Conservation (phyloP, 257 asterid genomes). For the Henckelia pumila region DNA sequence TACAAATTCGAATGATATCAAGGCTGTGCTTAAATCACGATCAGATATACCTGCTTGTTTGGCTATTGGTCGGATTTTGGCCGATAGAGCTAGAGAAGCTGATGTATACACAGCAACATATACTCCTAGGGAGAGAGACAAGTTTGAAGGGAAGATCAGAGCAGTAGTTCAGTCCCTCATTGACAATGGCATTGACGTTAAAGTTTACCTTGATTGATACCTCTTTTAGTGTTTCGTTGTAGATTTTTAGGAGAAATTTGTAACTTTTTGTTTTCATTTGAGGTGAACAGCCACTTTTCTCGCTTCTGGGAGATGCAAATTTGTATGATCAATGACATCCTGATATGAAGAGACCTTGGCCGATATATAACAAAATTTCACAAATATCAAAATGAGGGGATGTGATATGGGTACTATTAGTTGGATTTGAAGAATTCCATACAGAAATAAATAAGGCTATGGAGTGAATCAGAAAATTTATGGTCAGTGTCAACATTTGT, state of each 20-base stretch:
- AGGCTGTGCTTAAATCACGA: slow-evolving; percentile 81
- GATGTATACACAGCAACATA: slow-evolving; percentile 83
- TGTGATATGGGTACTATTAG: too few species aligned
- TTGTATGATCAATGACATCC: neutral
- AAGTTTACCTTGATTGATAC: slow-evolving; percentile 75
- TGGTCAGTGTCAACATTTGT: neutral
- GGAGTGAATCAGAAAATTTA: neutral
- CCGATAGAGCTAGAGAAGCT: slow-evolving; percentile 90
- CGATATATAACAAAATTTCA: too few species aligned
- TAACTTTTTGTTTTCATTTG: slow-evolving; percentile 3
- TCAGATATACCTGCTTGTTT: slow-evolving; percentile 91
- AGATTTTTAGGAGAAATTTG: neutral
- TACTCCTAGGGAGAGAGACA: slow-evolving; percentile 88
- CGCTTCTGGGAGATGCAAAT: neutral
- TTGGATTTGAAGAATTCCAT: neutral
- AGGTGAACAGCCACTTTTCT: neutral
- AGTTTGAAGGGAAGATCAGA: slow-evolving; percentile 94
- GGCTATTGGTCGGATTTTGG: slow-evolving; percentile 66
- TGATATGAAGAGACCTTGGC: too few species aligned
- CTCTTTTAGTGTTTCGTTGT: neutral
- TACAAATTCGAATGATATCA: slow-evolving; percentile 88
- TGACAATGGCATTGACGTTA: slow-evolving; percentile 85
- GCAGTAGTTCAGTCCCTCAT: slow-evolving; percentile 93
- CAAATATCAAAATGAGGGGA: neutral
- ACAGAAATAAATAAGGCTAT: neutral